These are phyloP conservation scores for Skeletonema grethae DNA, from an alignment of 108 stramenopile genomes.

Conservation along the genomic window DNA sequence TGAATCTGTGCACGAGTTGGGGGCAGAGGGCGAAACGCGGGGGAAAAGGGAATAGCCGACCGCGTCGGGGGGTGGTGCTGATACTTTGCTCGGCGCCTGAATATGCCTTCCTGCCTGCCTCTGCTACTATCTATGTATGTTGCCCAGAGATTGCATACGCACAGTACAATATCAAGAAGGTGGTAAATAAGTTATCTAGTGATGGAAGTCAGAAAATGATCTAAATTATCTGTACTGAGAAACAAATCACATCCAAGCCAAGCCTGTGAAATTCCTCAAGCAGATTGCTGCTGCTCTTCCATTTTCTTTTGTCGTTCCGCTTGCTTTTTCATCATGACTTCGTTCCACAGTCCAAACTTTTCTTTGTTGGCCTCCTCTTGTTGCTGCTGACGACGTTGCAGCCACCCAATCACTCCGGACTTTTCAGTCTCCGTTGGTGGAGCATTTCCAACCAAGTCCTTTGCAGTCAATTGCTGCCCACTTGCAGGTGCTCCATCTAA, in stretches of 20 bases:
- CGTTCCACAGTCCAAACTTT: conserved; percentile 90
- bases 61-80: too few species aligned
- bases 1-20: neutral
- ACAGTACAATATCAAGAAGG: too few species aligned
- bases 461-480: conserved; percentile 67
- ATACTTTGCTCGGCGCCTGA: too few species aligned
- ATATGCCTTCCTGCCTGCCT: too few species aligned
- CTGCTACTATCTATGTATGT: too few species aligned
- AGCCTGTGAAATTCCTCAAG: neutral
- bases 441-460: conserved; percentile 84
- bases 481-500: conserved; percentile 9
- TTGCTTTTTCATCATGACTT: conserved; percentile 88
- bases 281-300: conserved; percentile 28
- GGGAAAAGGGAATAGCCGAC: too few species aligned
- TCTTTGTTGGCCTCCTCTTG: conserved; percentile 80
- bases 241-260: neutral
- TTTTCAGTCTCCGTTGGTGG: conserved; percentile 42
- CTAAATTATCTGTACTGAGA: neutral
- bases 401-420: conserved; percentile 71
- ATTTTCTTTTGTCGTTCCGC: conserved; percentile 57
- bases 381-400: conserved; percentile 80
- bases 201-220: neutral
- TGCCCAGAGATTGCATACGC: too few species aligned
- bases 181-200: too few species aligned
- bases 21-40: neutral